These are phyloP conservation scores for Nectriaceae sp. DNA, from an alignment of 2,329 filamentous ascomycete genomes.

Conservation along the genomic window DNA sequence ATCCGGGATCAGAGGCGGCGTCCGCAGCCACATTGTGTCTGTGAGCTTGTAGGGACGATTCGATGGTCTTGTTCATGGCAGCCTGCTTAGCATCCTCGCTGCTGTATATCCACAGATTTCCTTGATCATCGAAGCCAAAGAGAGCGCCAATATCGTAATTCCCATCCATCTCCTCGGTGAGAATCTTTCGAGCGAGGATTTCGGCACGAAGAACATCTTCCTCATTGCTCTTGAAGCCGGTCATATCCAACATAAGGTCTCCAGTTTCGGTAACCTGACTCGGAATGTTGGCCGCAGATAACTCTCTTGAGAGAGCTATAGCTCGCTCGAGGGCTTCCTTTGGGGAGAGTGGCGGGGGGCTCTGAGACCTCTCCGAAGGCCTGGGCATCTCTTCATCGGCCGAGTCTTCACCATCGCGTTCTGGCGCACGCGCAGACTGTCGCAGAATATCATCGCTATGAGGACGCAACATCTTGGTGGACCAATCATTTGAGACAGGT, in stretches of 20 bases:
- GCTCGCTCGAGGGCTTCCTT: slow-evolving; percentile 82
- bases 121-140: slow-evolving; percentile 92
- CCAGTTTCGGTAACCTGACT: slow-evolving; percentile 89
- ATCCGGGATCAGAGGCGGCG: slow-evolving; percentile 88
- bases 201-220: slow-evolving; percentile 91
- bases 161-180: slow-evolving; percentile 89
- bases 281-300: slow-evolving; percentile 89
- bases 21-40: slow-evolving; percentile 65
- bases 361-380: slow-evolving; percentile 65
- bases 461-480: slow-evolving; percentile 43
- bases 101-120: slow-evolving; percentile 99
- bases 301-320: slow-evolving; percentile 79
- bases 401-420: slow-evolving; percentile 38
- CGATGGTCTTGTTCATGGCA: slow-evolving; percentile 68
- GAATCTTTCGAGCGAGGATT: slow-evolving; percentile 87
- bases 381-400: slow-evolving; percentile 39
- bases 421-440: slow-evolving; percentile 42
- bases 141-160: slow-evolving; percentile 95
- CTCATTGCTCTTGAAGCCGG: slow-evolving; percentile 91
- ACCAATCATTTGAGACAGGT: slow-evolving; percentile 55
- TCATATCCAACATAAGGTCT: slow-evolving; percentile 98
- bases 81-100: slow-evolving; percentile 94
- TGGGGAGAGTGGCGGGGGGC: slow-evolving; percentile 71
- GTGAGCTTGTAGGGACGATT: slow-evolving; percentile 48
- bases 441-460: slow-evolving; percentile 59